Evolutionary conservation across 2,329 filamentous ascomycete species (phyloP), one percentile per base, ranked within the genome.

Genomic region (Epichloe elymi): DNA sequence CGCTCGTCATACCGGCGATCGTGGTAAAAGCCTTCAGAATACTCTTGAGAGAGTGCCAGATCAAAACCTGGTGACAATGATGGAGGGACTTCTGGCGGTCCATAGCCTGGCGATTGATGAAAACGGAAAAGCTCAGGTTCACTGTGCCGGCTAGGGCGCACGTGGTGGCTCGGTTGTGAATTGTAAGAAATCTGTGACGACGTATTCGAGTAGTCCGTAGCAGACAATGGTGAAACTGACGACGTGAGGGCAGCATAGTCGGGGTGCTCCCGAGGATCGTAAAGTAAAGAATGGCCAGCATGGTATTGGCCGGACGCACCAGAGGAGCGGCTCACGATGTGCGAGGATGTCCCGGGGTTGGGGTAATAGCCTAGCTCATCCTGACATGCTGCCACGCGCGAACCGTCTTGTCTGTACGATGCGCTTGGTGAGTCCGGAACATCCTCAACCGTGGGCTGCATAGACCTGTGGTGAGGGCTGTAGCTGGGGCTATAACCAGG

Each of bases 381-480:
- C n/a, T 58, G 56, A 35, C 35, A 30, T 17, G 59, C 55, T 30
- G 57, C 55, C 45, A 59, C 53, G 41, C 59, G 58, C 38, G 58
- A 55, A 17, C 50, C 56, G 47, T 56, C 59, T 15, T 62, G 59
- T 30, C 59, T 50, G 45, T 58, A 55, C 7, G 60, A 55, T n/a
- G 66, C 62, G 6, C 57, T 57, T 1, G 71, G 68, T 1, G 76
- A 74, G 46, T 82, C 79, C 4, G 80, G 79, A 5, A 74, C 78
- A 55, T 85, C 81, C 60, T 85, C 82, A 5, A 80, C 79, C 6
- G 75, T 82, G 3, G 76, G 78, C 57, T 82, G 80, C 76, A 80
- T 74, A 1, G 74, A 72, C 52, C 71, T 70, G 58, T 70, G 67
- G 40, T 72, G 72, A 38, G 64, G 59, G 49, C 74, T 75, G 58